Evolutionary conservation across 441 rosid species (phyloP), one percentile per base, ranked within the genome.

Genomic region (Euphorbia corollata): DNA sequence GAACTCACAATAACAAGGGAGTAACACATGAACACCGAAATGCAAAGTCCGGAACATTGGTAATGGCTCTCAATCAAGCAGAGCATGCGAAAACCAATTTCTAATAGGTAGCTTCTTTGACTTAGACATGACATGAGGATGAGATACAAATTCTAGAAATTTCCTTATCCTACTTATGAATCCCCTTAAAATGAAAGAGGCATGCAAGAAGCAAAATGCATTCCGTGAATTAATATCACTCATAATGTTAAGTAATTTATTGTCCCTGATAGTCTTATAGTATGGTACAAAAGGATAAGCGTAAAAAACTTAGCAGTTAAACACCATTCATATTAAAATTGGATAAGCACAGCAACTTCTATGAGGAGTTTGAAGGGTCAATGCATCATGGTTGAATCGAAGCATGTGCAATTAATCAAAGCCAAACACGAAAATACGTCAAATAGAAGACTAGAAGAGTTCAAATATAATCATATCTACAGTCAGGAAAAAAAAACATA

Each of bases 401-500:
- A 1, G 34, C 34, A 54, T 39, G 18, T 18, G 70, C 27, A 58
- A 20, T 38, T 61, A 41, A 23, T 67, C 64, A 39, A 41, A 47
- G 53, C 50, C 27, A 68, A 10, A 15, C 22, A 66, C 22, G 64
- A 58, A 59, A 50, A 64, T 41, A 63, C 0, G 6, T n/a, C 18
- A 64, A 62, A 63, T 20, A 8, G 12, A 51, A 34, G n/a, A 48
- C 11, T 69, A 64, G 69, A 27, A 27, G 32, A 27, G 32, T 27
- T 27, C 54, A 60, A 50, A 23, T 23, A 41, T 6, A 43, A 24
- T 8, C 64, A 62, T 10, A 18, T 38, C 59, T 53, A 48, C 36
- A 19, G 66, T 43, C 38, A 76, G 41, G 32, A 27, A 27, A 70
- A 63, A 27, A 27, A 70, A 63, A 32, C 75, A 57, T 79, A 93